Evolutionary conservation across 1,284 basidiomycete genomes (phyloP).

Genomic region (Stygiomarasmius scandens): DNA sequence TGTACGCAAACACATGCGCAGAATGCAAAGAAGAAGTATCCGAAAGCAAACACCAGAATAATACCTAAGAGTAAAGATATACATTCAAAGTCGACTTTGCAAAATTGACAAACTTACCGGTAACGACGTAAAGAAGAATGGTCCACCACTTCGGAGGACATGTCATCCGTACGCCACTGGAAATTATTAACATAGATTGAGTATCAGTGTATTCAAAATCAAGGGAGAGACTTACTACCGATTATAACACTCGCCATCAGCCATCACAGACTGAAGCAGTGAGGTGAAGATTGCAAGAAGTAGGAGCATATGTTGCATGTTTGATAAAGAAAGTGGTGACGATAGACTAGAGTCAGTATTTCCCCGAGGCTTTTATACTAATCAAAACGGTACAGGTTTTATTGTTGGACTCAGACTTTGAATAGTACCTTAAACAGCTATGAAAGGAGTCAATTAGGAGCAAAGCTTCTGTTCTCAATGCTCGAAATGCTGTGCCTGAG

Average conservation of each 20-base stretch:
- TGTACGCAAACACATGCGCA: background rate
- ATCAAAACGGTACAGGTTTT: too few species aligned
- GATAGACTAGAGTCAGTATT: too few species aligned
- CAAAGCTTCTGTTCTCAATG: too few species aligned
- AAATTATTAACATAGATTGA: background rate
- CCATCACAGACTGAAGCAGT: background rate
- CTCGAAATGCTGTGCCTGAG: too few species aligned
- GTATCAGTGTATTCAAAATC: background rate
- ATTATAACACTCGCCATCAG: background rate
- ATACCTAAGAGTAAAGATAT: background rate
- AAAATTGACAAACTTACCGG: background rate
- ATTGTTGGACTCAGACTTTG: too few species aligned
- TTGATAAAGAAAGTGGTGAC: too few species aligned
- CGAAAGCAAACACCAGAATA: background rate
- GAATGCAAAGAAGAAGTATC: background rate
- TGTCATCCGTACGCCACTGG: background rate
- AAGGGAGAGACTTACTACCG: background rate
- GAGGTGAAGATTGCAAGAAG: background rate
- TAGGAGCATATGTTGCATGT: too few species aligned
- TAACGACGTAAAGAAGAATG: constrained; percentile 11
- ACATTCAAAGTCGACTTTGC: background rate
- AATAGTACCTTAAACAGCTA: too few species aligned
- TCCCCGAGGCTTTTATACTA: too few species aligned
- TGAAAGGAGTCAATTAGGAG: too few species aligned
- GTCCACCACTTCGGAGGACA: constrained; percentile 9